phyloP scores from a whole-genome alignment of 331 rosid species.

The Cucumis variabilis region DNA sequence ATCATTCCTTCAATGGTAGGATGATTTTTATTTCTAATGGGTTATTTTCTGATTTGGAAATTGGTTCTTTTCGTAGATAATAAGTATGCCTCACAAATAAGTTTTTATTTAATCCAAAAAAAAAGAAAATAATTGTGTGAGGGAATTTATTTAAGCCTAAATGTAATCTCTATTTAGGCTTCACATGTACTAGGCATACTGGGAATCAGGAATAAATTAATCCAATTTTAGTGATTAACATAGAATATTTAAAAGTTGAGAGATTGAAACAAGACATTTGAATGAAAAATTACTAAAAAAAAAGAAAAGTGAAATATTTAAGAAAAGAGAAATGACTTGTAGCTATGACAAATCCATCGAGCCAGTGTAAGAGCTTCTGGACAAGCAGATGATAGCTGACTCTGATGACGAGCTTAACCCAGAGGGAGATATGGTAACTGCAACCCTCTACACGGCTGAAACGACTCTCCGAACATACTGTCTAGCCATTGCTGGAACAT shows the following conservation, averaged over 20 bases:
- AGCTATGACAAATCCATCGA: slow-evolving; percentile 92
- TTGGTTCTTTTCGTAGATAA: neutral
- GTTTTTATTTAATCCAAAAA: no score
- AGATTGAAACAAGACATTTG: neutral
- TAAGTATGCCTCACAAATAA: no score
- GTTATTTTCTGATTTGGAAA: neutral
- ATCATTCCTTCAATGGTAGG: neutral
- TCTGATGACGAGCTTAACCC: slow-evolving; percentile 66
- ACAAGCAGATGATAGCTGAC: slow-evolving; percentile 68
- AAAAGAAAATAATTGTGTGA: no score
- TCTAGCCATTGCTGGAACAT: slow-evolving; percentile 84
- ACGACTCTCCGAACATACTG: slow-evolving; percentile 87
- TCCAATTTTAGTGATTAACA: no score
- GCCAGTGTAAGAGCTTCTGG: slow-evolving; percentile 90
- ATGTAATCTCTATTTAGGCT: neutral
- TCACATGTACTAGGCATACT: neutral
- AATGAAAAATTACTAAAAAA: neutral
- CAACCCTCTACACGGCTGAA: slow-evolving; percentile 96
- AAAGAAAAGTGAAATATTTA: neutral
- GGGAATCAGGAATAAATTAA: neutral
- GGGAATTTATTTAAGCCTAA: no score
- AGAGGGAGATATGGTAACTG: slow-evolving; percentile 88
- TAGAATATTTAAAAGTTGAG: neutral
- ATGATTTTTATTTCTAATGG: neutral
- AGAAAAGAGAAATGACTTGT: slow-evolving; percentile 51